Conservation (phyloP, 2,329 filamentous ascomycete species). For the Aureobasidium sp. region DNA sequence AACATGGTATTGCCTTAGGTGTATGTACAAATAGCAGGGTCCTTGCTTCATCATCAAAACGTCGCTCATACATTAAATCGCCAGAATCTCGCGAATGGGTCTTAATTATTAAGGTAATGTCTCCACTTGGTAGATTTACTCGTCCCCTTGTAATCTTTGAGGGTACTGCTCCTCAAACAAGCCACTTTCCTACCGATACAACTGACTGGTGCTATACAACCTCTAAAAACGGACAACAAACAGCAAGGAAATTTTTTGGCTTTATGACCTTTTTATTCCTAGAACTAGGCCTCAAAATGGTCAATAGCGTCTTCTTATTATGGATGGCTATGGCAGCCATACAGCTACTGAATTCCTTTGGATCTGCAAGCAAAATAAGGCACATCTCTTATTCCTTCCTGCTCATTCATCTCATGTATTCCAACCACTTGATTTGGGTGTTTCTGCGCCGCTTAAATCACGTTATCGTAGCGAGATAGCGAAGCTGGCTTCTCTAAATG, state of each 20-base stretch:
- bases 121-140: not conserved
- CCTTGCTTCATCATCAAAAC: not conserved
- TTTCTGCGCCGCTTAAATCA: too few relatives aligned
- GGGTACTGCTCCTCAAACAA: slow-evolving; percentile 1
- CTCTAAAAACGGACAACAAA: slow-evolving; percentile 11
- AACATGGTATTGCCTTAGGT: slow-evolving; percentile 12
- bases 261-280: not conserved
- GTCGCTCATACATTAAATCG: slow-evolving; percentile 14
- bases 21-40: not conserved
- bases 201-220: not conserved
- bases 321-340: slow-evolving; percentile 5
- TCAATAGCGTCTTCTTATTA: not conserved
- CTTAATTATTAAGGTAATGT: not conserved
- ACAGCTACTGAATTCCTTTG: not conserved
- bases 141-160: slow-evolving; percentile 17
- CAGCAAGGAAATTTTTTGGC: not conserved
- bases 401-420: too few relatives aligned
- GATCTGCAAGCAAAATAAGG: too few relatives aligned
- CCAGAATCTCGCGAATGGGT: slow-evolving; percentile 13
- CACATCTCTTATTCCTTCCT: too few relatives aligned
- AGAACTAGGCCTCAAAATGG: not conserved
- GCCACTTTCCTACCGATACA: not conserved
- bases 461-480: too few relatives aligned
- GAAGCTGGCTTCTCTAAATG: too few relatives aligned
- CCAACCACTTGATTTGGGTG: too few relatives aligned